Percentiles rank a stretch among this genome's conserved stretches.
Evolutionary conservation across 192 early-diverging fungal species (phyloP).

Genomic region (Umbelopsis sp.): DNA sequence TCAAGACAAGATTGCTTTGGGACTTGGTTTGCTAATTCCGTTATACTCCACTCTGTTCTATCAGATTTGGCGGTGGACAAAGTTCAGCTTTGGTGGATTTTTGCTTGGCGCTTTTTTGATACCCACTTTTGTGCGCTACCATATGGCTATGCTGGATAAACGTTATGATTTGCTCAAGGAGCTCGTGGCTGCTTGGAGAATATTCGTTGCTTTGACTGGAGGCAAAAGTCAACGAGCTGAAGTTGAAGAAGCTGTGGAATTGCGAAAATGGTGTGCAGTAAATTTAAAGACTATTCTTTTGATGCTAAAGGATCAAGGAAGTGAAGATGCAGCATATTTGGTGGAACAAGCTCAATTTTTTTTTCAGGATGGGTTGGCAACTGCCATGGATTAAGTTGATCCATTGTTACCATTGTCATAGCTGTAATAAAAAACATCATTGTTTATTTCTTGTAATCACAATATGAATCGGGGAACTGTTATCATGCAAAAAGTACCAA

Average conservation of each 20-base stretch:
- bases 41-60: conserved; percentile 36
- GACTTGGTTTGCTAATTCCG: conserved; percentile 20
- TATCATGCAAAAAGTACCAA: too few relatives aligned
- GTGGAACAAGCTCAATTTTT: conserved; percentile 8
- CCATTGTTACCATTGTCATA: too few relatives aligned
- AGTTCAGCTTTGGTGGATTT: conserved; percentile 33
- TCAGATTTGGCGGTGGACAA: conserved; percentile 28
- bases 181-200: conserved; percentile 35
- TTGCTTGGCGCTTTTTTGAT: conserved; percentile 24
- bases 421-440: too few relatives aligned
- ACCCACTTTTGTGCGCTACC: conserved; percentile 49
- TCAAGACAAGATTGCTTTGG: conserved; percentile 44
- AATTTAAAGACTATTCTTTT: conserved; percentile 8
- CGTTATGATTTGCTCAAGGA: conserved; percentile 39
- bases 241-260: conserved; percentile 19
- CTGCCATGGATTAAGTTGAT: not conserved
- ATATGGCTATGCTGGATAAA: conserved; percentile 40
- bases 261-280: conserved; percentile 24
- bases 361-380: not conserved
- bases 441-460: too few relatives aligned
- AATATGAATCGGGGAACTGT: too few relatives aligned
- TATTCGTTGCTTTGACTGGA: conserved; percentile 33
- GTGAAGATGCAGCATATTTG: conserved; percentile 18
- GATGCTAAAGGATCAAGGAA: conserved; percentile 1
- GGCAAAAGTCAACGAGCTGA: conserved; percentile 24